Evolutionary conservation across 306 rosid species (phyloP), one percentile per base, ranked within the genome.

Genomic region (Mucuna pruriens): DNA sequence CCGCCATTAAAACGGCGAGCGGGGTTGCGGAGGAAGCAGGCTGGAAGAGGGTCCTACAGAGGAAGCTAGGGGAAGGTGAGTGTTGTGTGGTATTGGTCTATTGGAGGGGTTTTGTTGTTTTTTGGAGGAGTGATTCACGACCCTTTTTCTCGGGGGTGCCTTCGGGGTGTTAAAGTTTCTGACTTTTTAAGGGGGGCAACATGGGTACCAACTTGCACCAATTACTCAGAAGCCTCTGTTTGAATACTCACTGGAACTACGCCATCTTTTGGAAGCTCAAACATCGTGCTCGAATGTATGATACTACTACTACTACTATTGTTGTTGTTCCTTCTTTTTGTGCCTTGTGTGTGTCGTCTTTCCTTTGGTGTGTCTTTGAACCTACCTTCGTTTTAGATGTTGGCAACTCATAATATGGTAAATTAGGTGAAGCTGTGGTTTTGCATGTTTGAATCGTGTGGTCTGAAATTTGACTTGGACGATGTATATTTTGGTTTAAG

Each of bases 1-100:
- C 99, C 99, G 90, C 99, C 99, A 85, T 84, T 96, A 88, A 93
- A 93, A 83, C 93, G 98, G 97, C 96, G 99, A 89, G 99, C 99
- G 9, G 97, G 99, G 79, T 82, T 96, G 74, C 83, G 99, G 89
- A 96, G 92, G 84, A 96, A 96, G 80, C 99, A 96, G 87, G 99
- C 99, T 67, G 98, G 99, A 86, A 88, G 99, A 93, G 99, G 99
- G 20, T 96, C 99, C 15, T 96, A 96, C 36, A 89, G 99, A 84
- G 99, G 97, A 68, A 96, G 99, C 89, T 95, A 94, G 97, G 82
- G 40, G 68, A 29, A 40, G 38, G 77, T 58, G 55, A 3, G 9
- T 42, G 71, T 40, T 42, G 71, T 40, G 64, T 66, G 52, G 81
- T 83, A 71, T 79, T 34, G 76, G 76, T 45, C 79, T 83, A 71